Base-by-base conservation (phyloP, 1,284 basidiomycete genomes). In the Sporisorium reilianum region DNA sequence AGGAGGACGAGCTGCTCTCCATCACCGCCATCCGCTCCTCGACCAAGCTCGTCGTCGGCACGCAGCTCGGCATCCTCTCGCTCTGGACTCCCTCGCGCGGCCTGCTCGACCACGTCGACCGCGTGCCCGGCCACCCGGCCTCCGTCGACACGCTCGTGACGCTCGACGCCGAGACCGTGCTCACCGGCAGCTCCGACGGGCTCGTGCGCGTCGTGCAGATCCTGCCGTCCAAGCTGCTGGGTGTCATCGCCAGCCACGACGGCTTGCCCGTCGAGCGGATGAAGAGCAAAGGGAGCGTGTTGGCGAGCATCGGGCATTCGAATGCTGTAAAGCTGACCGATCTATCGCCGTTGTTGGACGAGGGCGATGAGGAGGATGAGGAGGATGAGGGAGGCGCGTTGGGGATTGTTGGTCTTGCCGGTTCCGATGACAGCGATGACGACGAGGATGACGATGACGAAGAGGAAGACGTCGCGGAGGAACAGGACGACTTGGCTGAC, bases 271-370 rank as follows among this genome's bases (percentile, higher is more conserved):
- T 97, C 49, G 95, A 97, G 85, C 89, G 93, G 30, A 90, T 97
- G 57, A 90, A 89, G 30, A 86, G 88, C 2, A 88, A 89, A 69
- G 88, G 88, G 5, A 89, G 89, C 85, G 95, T 94, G 92, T 88
- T 96, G 18, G 95, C 90, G n/a, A 95, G 93, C 83, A 92, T 91
- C n/a, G 93, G 93, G 18, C 95, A 97, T 80, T 94, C 96, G 74
- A 92, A 95, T 69, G 88, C 90, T 30, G 85, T 97, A 73, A 92
- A 91, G 84, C 86, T 97, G 85, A 96, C 93, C 25, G 92, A 96
- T 85, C 86, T 97, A 36, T 86, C 86, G 49, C 88, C 89, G 59
- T 86, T 90, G n/a, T 88, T 91, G 60, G 87, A 87, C 3, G 80
- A 75, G 10, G 75, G 77, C 1, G 79, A 73, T 10, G 75, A 78